Evolutionary conservation across 805 yeast species (phyloP).

Genomic region (Candida qinlingensis): DNA sequence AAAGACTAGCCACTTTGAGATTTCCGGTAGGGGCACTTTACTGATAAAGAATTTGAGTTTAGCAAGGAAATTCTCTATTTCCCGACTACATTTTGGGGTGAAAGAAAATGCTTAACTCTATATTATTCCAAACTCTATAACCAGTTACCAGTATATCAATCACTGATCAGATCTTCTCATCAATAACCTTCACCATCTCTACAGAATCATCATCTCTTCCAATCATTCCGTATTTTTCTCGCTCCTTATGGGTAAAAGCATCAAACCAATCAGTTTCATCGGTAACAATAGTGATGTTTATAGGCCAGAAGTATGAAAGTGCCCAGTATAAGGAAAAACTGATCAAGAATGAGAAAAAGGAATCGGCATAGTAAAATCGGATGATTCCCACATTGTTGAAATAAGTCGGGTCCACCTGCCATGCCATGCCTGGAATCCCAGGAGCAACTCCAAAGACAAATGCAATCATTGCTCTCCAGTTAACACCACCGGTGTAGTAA

Average conservation of each 20-base stretch:
- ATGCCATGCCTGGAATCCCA: conserved; percentile 44
- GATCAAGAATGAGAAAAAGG: conserved; percentile 36
- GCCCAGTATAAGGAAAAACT: conserved; percentile 34
- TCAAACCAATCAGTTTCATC: conserved; percentile 38
- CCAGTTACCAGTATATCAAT: too few relatives aligned
- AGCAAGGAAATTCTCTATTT: too few relatives aligned
- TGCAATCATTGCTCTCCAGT: conserved; percentile 36
- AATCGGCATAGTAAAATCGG: conserved; percentile 39
- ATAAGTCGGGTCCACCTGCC: conserved; percentile 27
- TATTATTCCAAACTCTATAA: too few relatives aligned
- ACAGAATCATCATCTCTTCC: neutral
- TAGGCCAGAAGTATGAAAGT: conserved; percentile 33
- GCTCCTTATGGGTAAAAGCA: conserved; percentile 32
- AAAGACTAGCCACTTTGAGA: neutral
- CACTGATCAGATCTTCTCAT: neutral
- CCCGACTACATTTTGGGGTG: too few relatives aligned
- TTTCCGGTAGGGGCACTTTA: neutral
- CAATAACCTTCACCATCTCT: neutral
- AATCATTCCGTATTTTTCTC: conserved; percentile 8
- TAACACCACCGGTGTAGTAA: conserved; percentile 36
- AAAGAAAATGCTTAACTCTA: too few relatives aligned
- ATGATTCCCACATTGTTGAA: conserved; percentile 32
- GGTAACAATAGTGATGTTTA: conserved; percentile 26
- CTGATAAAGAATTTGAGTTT: neutral
- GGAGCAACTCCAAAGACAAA: conserved; percentile 40